These are phyloP conservation scores for Lachancea waltii DNA, from an alignment of 805 yeast species.

Conservation along the genomic window DNA sequence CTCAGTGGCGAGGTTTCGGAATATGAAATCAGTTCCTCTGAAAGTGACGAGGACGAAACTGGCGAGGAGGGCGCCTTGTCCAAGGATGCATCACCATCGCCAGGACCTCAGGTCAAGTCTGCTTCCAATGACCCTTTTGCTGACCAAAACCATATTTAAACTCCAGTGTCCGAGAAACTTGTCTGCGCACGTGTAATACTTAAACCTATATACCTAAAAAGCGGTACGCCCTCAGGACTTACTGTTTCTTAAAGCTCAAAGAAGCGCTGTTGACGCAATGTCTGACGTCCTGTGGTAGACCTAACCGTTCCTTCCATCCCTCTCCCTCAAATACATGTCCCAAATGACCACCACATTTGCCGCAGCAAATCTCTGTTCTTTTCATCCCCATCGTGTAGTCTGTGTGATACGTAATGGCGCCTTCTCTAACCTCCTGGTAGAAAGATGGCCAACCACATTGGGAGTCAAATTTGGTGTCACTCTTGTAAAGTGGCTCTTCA, in stretches of 20 bases:
- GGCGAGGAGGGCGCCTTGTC: slow-evolving; percentile 26
- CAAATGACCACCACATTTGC: slow-evolving; percentile 84
- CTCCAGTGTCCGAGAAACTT: neutral
- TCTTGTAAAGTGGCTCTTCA: slow-evolving; percentile 66
- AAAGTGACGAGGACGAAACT: slow-evolving; percentile 36
- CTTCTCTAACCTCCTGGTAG: slow-evolving; percentile 74
- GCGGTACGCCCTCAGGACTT: slow-evolving; percentile 1
- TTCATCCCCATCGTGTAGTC: slow-evolving; percentile 71
- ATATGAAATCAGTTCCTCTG: slow-evolving; percentile 33
- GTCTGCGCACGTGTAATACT: too few species aligned
- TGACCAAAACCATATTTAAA: slow-evolving; percentile 37
- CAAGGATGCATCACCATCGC: neutral
- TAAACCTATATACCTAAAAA: too few species aligned
- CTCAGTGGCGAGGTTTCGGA: slow-evolving; percentile 41
- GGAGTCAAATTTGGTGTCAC: slow-evolving; percentile 76
- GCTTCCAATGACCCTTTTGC: slow-evolving; percentile 45
- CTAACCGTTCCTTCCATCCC: slow-evolving; percentile 52
- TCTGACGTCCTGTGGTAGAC: slow-evolving; percentile 68
- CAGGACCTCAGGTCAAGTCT: slow-evolving; percentile 11
- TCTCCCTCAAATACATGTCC: slow-evolving; percentile 96
- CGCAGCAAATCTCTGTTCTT: slow-evolving; percentile 85
- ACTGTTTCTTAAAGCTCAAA: slow-evolving; percentile 48
- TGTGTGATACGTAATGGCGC: slow-evolving; percentile 53
- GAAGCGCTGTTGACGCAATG: slow-evolving; percentile 91
- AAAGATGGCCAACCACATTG: slow-evolving; percentile 99